Evolutionary conservation across 768 basidiomycete genomes (phyloP).

Genomic region (Mycena albidolilacea): DNA sequence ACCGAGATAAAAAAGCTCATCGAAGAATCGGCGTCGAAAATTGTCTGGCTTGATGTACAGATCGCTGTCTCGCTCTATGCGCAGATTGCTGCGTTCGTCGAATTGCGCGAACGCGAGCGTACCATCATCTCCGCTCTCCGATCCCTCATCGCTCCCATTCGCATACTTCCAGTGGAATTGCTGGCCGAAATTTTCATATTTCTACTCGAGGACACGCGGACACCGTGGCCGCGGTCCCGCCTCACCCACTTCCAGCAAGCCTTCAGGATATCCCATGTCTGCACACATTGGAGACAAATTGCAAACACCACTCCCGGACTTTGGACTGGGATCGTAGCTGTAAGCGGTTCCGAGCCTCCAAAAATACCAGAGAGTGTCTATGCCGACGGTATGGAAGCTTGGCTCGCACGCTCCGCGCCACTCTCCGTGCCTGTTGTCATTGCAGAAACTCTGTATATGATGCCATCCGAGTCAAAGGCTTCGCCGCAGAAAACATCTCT

Average conservation of each 20-base stretch:
- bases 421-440: neutral
- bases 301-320: neutral
- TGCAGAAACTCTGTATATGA: no score
- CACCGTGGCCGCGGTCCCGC: no score
- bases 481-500: neutral
- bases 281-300: neutral
- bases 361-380: neutral
- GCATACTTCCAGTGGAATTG: neutral
- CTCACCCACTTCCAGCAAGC: neutral
- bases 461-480: neutral
- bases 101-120: neutral
- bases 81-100: neutral
- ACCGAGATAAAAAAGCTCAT: no score
- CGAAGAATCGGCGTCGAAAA: no score
- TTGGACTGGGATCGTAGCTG: neutral
- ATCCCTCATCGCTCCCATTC: neutral
- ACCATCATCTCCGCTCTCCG: neutral
- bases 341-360: neutral
- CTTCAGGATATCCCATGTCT: neutral
- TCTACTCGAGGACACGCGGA: neutral
- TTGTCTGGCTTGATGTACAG: no score
- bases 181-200: neutral
- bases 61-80: no score
- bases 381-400: neutral
- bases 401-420: neutral